These are phyloP conservation scores for Alnus rubra DNA, from an alignment of 306 rosid species.

Conservation along the genomic window DNA sequence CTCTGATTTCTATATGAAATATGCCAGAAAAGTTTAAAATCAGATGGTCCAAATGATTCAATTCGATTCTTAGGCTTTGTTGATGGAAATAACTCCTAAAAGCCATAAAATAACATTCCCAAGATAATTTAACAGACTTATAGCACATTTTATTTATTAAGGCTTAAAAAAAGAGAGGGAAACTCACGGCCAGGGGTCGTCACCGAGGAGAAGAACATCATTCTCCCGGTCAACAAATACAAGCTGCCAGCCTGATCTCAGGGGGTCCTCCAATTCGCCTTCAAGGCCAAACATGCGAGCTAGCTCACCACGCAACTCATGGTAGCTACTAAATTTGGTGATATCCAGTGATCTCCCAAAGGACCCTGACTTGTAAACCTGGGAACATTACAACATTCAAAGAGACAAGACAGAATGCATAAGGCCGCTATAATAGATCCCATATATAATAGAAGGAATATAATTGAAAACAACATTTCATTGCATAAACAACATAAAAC, in stretches of 20 bases:
- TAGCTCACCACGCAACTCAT: conserved; percentile 81
- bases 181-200: conserved; percentile 69
- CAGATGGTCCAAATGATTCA: not conserved
- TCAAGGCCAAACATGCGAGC: conserved; percentile 86
- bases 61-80: no score
- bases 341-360: conserved; percentile 64
- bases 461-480: not conserved
- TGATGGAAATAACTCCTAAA: not conserved
- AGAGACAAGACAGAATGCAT: not conserved
- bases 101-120: not conserved
- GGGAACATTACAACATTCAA: conserved; percentile 3
- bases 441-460: not conserved
- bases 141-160: no score
- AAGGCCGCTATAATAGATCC: not conserved
- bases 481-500: not conserved
- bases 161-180: not conserved
- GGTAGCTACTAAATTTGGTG: conserved; percentile 79
- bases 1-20: not conserved
- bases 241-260: conserved; percentile 99
- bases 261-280: conserved; percentile 87
- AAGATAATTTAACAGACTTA: not conserved
- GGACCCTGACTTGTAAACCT: conserved; percentile 66
- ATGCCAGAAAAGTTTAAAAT: not conserved
- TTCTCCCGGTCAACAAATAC: conserved; percentile 95
- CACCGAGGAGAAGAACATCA: conserved; percentile 91